Percentiles rank a stretch among this genome's conserved stretches.
phyloP scores from a whole-genome alignment of 2,329 filamentous ascomycete species.

The Trichophyton verrucosum region DNA sequence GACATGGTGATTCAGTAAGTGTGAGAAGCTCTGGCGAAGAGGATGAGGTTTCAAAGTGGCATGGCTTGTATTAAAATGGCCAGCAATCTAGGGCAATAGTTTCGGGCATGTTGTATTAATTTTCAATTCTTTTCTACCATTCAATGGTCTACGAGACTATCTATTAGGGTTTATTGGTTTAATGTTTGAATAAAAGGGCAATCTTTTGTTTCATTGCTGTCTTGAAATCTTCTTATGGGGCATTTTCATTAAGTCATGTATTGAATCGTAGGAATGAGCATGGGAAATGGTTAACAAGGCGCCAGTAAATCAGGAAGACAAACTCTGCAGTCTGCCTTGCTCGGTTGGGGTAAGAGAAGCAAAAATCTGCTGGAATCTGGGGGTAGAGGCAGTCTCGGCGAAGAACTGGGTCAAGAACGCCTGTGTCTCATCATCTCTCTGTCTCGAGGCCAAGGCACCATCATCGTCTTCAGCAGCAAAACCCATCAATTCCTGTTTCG shows the following conservation, averaged over 20 bases:
- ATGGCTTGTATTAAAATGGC: neutral
- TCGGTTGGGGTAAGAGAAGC: constrained; percentile 42
- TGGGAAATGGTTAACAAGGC: neutral
- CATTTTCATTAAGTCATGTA: neutral
- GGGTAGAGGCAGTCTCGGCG: constrained; percentile 40
- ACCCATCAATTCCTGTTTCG: constrained; percentile 68
- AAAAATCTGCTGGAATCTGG: constrained; percentile 45
- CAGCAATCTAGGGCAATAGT: neutral
- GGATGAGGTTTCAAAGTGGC: neutral
- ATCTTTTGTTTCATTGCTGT: neutral
- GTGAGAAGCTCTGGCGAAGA: neutral
- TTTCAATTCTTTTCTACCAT: neutral
- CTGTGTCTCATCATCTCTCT: constrained; percentile 82
- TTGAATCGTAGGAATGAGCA: neutral
- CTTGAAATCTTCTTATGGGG: neutral
- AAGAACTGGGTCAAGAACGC: constrained; percentile 77
- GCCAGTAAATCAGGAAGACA: neutral
- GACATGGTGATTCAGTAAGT: too few relatives aligned
- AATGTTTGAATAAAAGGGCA: neutral
- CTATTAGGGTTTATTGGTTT: neutral
- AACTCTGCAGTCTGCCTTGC: constrained; percentile 27
- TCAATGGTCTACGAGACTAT: neutral
- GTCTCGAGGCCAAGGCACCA: constrained; percentile 40
- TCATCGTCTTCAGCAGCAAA: constrained; percentile 49
- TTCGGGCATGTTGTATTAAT: too few relatives aligned